phyloP scores from a whole-genome alignment of 108 stramenopile species.

The Nitzschia palea region DNA sequence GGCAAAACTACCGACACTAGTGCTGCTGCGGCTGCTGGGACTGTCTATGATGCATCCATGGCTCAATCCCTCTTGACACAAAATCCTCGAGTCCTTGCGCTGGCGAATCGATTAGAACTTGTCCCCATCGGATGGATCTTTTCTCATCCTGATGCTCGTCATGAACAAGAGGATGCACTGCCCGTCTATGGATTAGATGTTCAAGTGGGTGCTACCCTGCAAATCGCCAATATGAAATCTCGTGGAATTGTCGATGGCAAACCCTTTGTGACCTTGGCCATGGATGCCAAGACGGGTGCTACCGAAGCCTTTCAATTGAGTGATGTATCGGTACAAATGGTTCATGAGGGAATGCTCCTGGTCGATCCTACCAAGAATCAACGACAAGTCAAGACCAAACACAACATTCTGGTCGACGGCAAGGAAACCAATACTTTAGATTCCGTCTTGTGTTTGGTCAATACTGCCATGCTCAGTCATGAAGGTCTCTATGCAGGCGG shows the following conservation, averaged over 20 bases:
- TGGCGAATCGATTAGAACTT: conserved; percentile 67
- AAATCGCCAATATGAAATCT: conserved; percentile 71
- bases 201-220: conserved; percentile 49
- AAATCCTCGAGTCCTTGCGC: conserved; percentile 39
- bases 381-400: conserved; percentile 38
- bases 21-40: background rate
- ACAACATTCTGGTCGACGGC: conserved; percentile 68
- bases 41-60: conserved; percentile 23
- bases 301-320: conserved; percentile 89
- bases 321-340: conserved; percentile 86
- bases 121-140: conserved; percentile 86
- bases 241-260: conserved; percentile 42
- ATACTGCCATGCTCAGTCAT: conserved; percentile 79
- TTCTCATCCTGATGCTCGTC: conserved; percentile 63
- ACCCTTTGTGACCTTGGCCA: conserved; percentile 73
- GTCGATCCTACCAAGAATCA: conserved; percentile 4
- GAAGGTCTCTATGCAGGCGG: conserved; percentile 55
- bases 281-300: conserved; percentile 76
- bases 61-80: background rate
- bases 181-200: conserved; percentile 72
- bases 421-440: conserved; percentile 75
- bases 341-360: conserved; percentile 64
- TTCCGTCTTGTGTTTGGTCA: conserved; percentile 81
- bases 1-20: background rate
- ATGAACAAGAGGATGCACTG: conserved; percentile 57